Evolutionary conservation across 768 basidiomycete species (phyloP), one percentile per base, ranked within the genome.

Genomic region (Strobilomyces echinocephalus): DNA sequence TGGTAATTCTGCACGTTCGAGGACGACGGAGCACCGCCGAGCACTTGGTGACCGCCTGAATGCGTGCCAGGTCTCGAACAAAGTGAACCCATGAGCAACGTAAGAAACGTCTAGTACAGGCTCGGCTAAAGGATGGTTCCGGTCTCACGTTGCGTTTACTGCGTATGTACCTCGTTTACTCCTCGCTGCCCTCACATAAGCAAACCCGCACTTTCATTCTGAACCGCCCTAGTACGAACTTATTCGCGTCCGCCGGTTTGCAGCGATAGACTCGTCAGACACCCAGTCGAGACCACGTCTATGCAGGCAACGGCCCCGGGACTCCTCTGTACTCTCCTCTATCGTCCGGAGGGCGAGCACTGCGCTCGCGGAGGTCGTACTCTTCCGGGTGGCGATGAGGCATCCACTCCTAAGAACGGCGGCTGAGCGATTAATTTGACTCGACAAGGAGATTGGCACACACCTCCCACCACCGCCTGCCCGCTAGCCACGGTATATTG

Each of bases 381-480:
- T 80, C 78, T 57, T 84, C 81, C 35, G 72, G 62, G 57, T 77
- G 77, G 63, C 79, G 73, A 59, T 76, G 77, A 53, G 83, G 81
- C 53, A 72, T 52, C 69, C 69, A 72, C 65, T 64, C 65, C 69
- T 68, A 56, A 42, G 40, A 50, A 58, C 8, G 41, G 52, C 8
- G 41, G 52, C 38, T 55, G 58, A 57, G 51, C 49, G 55, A 62
- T 57, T 56, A 63, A 60, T 53, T 60, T 57, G 18, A 52, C 46
- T 54, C 45, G 49, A 40, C 49, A 38, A 48, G 33, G 63, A 46
- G 52, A 67, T 46, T 61, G 57, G 73, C 77, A 68, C 60, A 89
- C 59, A 89, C 90, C 80, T 91, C 87, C 90, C 90, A 91, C 90
- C 90, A 92, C 60, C 82, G 75, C 59, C 81, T 74, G 43, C 85